These are phyloP conservation scores for Rhizopus delemar DNA, from an alignment of 371 early-diverging fungal species.

Conservation along the genomic window DNA sequence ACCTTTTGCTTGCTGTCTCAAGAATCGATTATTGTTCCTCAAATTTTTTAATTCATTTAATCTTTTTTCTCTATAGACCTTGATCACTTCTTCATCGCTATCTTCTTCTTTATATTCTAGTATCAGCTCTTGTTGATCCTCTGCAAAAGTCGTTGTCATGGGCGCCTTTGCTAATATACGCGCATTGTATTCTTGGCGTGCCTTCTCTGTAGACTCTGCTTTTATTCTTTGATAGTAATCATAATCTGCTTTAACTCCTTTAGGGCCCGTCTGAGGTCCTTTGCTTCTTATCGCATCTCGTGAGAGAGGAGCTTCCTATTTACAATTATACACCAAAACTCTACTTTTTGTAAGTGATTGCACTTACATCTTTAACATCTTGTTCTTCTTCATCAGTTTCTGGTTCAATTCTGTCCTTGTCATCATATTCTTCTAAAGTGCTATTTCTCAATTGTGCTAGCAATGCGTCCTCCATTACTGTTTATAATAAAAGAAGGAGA, in stretches of 20 bases:
- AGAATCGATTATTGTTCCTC: constrained; percentile 21
- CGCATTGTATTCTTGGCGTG: constrained; percentile 40
- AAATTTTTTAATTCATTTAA: constrained; percentile 37
- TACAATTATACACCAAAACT: too few relatives aligned
- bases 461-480: constrained; percentile 41
- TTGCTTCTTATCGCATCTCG: constrained; percentile 4
- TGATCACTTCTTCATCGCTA: constrained; percentile 38
- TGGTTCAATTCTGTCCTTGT: constrained; percentile 18
- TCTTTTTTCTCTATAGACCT: constrained; percentile 39
- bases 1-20: constrained; percentile 33
- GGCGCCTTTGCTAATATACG: constrained; percentile 43
- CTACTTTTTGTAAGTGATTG: too few relatives aligned
- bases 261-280: constrained; percentile 61
- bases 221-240: constrained; percentile 34
- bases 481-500: background rate
- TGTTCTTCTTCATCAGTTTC: constrained; percentile 25
- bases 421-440: constrained; percentile 22
- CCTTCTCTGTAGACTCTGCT: constrained; percentile 24
- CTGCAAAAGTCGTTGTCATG: constrained; percentile 46
- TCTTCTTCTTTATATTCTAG: constrained; percentile 28
- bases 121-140: constrained; percentile 39
- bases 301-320: too few relatives aligned
- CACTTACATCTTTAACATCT: constrained; percentile 12
- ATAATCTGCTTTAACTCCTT: constrained; percentile 61
- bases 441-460: constrained; percentile 35